phyloP scores from a whole-genome alignment of 169 alveolate genomes.

The Eimeria acervulina region DNA sequence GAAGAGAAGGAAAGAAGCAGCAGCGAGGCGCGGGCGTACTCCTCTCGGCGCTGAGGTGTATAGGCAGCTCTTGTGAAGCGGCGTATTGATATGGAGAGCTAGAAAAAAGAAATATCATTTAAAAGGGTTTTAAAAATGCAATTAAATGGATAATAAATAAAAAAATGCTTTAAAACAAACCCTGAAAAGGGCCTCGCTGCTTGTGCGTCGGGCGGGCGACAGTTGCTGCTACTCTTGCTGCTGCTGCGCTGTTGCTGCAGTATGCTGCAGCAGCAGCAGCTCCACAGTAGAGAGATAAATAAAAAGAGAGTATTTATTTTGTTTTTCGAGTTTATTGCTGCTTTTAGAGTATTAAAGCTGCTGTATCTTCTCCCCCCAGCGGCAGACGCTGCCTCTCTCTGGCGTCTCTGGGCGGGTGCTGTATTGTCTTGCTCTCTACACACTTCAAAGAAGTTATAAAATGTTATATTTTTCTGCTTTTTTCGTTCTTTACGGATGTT shows the following conservation, averaged over 20 bases:
- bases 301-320: neutral
- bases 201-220: neutral
- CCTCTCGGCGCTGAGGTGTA: slow-evolving; percentile 22
- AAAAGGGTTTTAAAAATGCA: neutral
- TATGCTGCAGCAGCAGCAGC: neutral
- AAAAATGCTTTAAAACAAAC: too few relatives aligned
- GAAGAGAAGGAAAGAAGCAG: neutral
- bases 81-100: too few relatives aligned
- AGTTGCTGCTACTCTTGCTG: slow-evolving; percentile 12
- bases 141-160: too few relatives aligned
- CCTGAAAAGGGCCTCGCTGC: neutral
- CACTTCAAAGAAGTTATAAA: too few relatives aligned
- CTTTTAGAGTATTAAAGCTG: neutral
- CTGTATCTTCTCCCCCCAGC: neutral
- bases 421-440: neutral
- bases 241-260: neutral
- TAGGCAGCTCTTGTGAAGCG: neutral
- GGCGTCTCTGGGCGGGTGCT: neutral
- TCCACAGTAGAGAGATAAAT: neutral
- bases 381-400: neutral
- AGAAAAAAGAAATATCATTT: too few relatives aligned
- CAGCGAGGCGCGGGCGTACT: neutral
- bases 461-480: neutral
- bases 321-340: neutral
- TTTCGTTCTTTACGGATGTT: too few relatives aligned